phyloP scores from a whole-genome alignment of 2,329 filamentous ascomycete genomes.

The Xylaria sp. region DNA sequence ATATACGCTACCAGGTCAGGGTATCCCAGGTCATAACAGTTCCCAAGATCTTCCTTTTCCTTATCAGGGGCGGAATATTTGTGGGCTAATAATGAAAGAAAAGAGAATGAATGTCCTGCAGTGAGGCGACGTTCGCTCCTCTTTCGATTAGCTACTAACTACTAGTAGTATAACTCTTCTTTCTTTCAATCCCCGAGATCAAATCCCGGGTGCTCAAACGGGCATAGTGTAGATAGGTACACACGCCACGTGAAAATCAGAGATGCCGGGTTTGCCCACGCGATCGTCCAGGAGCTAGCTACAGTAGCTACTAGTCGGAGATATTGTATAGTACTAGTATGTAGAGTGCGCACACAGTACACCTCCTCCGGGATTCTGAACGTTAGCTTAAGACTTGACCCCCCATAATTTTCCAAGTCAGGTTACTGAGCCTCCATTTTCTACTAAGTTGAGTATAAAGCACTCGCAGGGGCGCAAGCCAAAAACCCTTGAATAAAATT shows the following conservation, averaged over 20 bases:
- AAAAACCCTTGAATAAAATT: too few relatives aligned
- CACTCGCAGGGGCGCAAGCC: too few relatives aligned
- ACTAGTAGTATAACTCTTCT: too few relatives aligned
- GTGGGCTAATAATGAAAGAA: conserved; percentile 4
- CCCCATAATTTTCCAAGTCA: too few relatives aligned
- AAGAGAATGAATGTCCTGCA: conserved; percentile 3
- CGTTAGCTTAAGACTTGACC: too few relatives aligned
- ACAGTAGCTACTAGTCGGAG: too few relatives aligned
- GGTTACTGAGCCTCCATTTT: too few relatives aligned
- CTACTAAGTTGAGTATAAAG: too few relatives aligned
- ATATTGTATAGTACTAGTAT: too few relatives aligned
- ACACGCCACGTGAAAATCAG: background rate
- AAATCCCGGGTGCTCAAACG: conserved; percentile 35
- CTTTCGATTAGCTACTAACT: conserved; percentile 6
- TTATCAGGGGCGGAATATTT: background rate
- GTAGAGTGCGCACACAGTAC: background rate
- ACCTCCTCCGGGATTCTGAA: too few relatives aligned
- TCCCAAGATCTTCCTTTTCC: conserved; percentile 10
- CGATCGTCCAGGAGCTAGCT: conserved; percentile 19
- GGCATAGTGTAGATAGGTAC: background rate
- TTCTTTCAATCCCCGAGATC: conserved; percentile 30
- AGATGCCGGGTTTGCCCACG: conserved; percentile 5
- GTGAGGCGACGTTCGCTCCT: conserved; percentile 10
- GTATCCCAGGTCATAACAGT: background rate
- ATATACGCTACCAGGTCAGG: conserved; percentile 2